Percentiles rank a stretch among this genome's conserved stretches.
phyloP scores from a whole-genome alignment of 192 early-diverging fungal genomes.

The Helicostylum pulchrum region DNA sequence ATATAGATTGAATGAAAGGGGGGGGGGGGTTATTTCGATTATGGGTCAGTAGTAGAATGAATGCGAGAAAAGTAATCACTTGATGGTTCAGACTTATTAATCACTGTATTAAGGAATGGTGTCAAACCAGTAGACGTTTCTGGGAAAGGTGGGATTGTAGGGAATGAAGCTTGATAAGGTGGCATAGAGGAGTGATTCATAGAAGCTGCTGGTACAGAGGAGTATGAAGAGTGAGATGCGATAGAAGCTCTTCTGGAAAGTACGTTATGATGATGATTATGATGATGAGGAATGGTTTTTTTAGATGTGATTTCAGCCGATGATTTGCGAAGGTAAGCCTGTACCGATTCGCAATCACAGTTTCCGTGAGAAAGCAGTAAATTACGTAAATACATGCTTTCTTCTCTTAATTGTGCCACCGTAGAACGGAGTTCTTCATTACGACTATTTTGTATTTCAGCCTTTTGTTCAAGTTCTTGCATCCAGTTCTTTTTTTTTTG shows the following conservation, averaged over 20 bases:
- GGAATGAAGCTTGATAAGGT: background rate
- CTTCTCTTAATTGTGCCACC: constrained; percentile 29
- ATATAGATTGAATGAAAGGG: background rate
- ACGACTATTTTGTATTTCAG: constrained; percentile 22
- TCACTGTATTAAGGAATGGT: constrained; percentile 14
- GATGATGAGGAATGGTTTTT: background rate
- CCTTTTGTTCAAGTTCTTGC: constrained; percentile 30
- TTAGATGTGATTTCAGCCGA: constrained; percentile 11
- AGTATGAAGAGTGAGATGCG: background rate
- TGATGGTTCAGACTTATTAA: background rate
- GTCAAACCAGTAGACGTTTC: constrained; percentile 15
- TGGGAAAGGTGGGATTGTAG: background rate
- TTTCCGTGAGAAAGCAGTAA: constrained; percentile 31
- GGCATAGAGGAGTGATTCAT: no score
- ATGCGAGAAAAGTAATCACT: constrained; percentile 5
- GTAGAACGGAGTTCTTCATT: constrained; percentile 27
- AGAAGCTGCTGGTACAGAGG: background rate
- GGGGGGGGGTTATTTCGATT: background rate
- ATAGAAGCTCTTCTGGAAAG: background rate
- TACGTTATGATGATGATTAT: background rate
- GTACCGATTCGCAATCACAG: constrained; percentile 31
- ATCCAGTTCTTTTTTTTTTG: constrained; percentile 41
- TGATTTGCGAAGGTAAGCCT: constrained; percentile 20
- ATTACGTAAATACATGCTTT: constrained; percentile 32
- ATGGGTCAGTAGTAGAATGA: background rate